These are phyloP conservation scores for Clitoria ternatea DNA, from an alignment of 306 rosid genomes.

Conservation along the genomic window DNA sequence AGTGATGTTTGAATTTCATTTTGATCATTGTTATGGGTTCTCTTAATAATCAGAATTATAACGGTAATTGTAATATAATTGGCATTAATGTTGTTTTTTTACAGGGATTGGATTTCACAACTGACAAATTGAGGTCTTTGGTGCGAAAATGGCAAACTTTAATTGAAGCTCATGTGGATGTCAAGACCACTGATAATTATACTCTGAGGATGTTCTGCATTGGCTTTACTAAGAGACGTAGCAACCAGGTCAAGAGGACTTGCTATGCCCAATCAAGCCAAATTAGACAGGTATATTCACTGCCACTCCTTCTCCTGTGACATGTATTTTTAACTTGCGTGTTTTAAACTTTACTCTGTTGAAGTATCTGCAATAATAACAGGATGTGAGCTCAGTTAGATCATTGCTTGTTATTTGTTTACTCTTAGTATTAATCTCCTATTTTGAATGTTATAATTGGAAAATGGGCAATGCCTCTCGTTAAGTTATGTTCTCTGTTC, in stretches of 20 bases:
- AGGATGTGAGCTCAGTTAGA: neutral
- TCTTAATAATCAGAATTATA: too few species aligned
- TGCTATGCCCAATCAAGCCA: conserved; percentile 94
- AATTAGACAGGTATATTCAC: conserved; percentile 58
- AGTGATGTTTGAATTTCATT: neutral
- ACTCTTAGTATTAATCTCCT: neutral
- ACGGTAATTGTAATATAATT: too few species aligned
- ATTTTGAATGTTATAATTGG: neutral
- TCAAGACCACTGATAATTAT: conserved; percentile 80
- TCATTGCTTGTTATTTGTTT: neutral
- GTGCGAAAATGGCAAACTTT: conserved; percentile 89
- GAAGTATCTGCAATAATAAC: neutral
- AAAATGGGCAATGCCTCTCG: neutral
- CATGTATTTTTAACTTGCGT: neutral
- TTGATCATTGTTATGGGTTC: neutral
- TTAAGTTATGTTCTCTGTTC: neutral
- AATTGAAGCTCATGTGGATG: conserved; percentile 94
- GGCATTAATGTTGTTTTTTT: neutral
- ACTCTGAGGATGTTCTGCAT: conserved; percentile 87
- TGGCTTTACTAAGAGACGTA: conserved; percentile 86
- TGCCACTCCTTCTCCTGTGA: neutral
- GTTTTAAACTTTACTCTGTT: neutral
- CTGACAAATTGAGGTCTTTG: conserved; percentile 90
- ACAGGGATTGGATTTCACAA: conserved; percentile 89
- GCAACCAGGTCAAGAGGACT: conserved; percentile 89